Evolutionary conservation across 2,329 filamentous ascomycete genomes (phyloP).

Genomic region (Aspergillus sp.): DNA sequence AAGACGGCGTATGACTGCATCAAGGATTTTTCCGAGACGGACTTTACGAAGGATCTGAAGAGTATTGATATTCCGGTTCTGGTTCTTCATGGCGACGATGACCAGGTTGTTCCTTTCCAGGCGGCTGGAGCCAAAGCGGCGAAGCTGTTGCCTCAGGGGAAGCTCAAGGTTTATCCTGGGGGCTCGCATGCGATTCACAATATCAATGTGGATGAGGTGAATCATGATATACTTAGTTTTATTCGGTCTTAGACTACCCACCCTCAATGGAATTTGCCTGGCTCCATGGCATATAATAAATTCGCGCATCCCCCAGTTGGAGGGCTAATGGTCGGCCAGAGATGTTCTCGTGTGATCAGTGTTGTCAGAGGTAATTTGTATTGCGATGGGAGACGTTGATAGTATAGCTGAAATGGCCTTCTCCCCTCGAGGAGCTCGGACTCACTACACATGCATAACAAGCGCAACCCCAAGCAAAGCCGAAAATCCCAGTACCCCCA

Average conservation of each 20-base stretch:
- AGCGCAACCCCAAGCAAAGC: neutral
- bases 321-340: no score
- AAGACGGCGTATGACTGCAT: constrained; percentile 47
- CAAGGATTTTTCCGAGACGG: constrained; percentile 48
- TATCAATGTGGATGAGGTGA: constrained; percentile 41
- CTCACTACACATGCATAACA: neutral
- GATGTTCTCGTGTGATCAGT: no score
- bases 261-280: no score
- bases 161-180: constrained; percentile 46
- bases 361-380: no score
- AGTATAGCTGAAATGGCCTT: no score
- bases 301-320: no score
- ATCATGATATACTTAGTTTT: constrained; percentile 44
- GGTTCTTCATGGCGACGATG: constrained; percentile 48
- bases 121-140: constrained; percentile 35
- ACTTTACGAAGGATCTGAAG: constrained; percentile 47
- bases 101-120: constrained; percentile 47
- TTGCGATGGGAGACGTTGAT: no score
- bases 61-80: constrained; percentile 46
- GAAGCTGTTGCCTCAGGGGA: constrained; percentile 43
- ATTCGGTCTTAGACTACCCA: constrained; percentile 6
- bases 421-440: no score
- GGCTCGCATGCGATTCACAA: constrained; percentile 47
- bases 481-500: neutral
- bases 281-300: no score